Base-by-base conservation (phyloP, 768 basidiomycete species). In the Steccherinum ochraceum region DNA sequence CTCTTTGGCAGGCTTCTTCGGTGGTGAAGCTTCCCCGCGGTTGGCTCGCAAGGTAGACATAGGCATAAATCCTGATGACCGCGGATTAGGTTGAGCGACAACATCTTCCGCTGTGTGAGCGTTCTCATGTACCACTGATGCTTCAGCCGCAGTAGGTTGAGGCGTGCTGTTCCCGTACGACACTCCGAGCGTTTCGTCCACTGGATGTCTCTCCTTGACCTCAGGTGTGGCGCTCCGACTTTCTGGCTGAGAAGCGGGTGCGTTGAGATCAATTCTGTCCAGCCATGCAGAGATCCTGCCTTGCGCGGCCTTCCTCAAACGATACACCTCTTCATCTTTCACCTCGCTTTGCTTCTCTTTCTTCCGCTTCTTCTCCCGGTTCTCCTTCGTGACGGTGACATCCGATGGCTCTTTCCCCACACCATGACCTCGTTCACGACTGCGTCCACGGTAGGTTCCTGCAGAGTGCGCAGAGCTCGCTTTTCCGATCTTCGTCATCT, bases 201-300 rank as follows among this genome's bases (percentile, higher is more conserved):
- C n/a, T n/a, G n/a, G n/a, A n/a, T n/a, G n/a, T n/a, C n/a, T n/a
- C n/a, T n/a, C 48, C 30, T 49, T 24, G 2, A 20, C 44, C 35
- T 49, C 48, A 12, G 13, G 12, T 2, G 18, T 20, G 12, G 1
- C 13, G 18, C 12, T 19, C 46, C n/a, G n/a, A n/a, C n/a, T n/a
- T n/a, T n/a, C 52, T 2, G 75, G 66, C 19, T 48, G 51, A 46
- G 76, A 23, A 18, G 41, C 76, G 1, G 81, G 79, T 3, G 68
- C 71, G 40, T 76, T 77, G 3, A 77, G 72, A 47, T 83, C 83
- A 45, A 89, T 80, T 7, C 68, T 73, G 24, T 83, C 87, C 52
- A 91, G 58, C 88, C 88, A 91, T 5, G 83, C 86, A 7, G 87
- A 75, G n/a, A 91, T 81, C 20, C 85, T 70, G 5, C 86, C 86